Conservation (phyloP, 768 basidiomycete species). For the Termitomyces sp. region DNA sequence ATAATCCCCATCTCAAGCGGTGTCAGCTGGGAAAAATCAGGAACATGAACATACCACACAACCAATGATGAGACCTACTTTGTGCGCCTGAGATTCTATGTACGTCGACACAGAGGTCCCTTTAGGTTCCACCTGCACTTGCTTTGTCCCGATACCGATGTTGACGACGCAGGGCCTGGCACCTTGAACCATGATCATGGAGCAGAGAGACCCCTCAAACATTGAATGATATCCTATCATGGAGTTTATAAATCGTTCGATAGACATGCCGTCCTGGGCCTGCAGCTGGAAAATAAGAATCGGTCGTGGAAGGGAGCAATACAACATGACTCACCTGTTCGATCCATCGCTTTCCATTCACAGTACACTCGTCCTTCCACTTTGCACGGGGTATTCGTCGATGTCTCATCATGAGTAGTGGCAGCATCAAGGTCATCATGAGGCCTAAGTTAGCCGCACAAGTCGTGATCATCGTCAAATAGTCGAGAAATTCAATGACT, state of each 20-base stretch:
- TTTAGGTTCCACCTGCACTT: conserved; percentile 55
- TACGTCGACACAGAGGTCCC: conserved; percentile 57
- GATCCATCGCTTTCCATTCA: conserved; percentile 75
- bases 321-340: conserved; percentile 48
- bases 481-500: conserved; percentile 20
- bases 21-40: conserved; percentile 17
- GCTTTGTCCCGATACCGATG: conserved; percentile 76
- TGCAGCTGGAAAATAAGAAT: conserved; percentile 17
- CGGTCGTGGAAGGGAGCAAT: background rate
- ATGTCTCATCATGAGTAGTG: conserved; percentile 82
- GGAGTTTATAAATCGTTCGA: conserved; percentile 59
- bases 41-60: background rate
- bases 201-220: conserved; percentile 62
- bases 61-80: conserved; percentile 37
- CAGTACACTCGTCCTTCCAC: conserved; percentile 60
- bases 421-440: conserved; percentile 68
- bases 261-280: conserved; percentile 55
- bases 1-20: conserved; percentile 49
- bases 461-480: background rate
- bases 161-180: conserved; percentile 69
- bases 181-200: conserved; percentile 86
- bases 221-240: conserved; percentile 79
- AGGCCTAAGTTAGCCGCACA: conserved; percentile 36
- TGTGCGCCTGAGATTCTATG: conserved; percentile 69
- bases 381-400: conserved; percentile 70